Conservation (phyloP, 495 filamentous ascomycete genomes). For the Neurospora discreta region DNA sequence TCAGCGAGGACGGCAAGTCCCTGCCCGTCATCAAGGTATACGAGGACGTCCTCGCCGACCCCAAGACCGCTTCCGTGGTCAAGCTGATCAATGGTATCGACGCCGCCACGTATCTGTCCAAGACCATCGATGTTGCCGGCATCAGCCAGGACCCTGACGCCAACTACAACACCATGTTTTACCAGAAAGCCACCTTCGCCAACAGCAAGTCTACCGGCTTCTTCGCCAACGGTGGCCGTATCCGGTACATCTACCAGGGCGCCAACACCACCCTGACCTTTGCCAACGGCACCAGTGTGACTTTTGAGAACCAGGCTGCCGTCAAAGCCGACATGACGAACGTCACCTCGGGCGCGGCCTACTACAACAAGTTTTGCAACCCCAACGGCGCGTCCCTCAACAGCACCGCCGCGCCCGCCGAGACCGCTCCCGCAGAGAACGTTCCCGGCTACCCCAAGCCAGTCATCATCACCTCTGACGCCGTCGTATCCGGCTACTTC, state of each 20-base stretch:
- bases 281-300: slow-evolving; percentile 9
- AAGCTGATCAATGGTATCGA: slow-evolving; percentile 23
- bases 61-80: slow-evolving; percentile 6
- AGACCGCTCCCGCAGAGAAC: not conserved
- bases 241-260: slow-evolving; percentile 8
- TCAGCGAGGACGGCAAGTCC: slow-evolving; percentile 17
- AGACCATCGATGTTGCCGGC: slow-evolving; percentile 7
- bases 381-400: not conserved
- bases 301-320: slow-evolving; percentile 8
- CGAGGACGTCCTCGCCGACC: slow-evolving; percentile 2
- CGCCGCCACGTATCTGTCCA: slow-evolving; percentile 13
- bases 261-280: slow-evolving; percentile 17
- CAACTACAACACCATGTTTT: slow-evolving; percentile 21
- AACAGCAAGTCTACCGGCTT: slow-evolving; percentile 1
- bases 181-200: slow-evolving; percentile 1
- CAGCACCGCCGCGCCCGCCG: not conserved
- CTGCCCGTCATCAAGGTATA: slow-evolving; percentile 18
- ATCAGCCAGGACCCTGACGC: slow-evolving; percentile 22
- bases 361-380: slow-evolving; percentile 15
- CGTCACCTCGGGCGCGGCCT: slow-evolving; percentile 3
- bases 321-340: slow-evolving; percentile 8
- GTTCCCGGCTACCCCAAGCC: slow-evolving; percentile 39
- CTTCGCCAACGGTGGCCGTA: slow-evolving; percentile 8
- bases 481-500: slow-evolving; percentile 39
- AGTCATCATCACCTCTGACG: slow-evolving; percentile 29